Base-by-base conservation (phyloP, 768 basidiomycete genomes). In the Mycena indigotica region DNA sequence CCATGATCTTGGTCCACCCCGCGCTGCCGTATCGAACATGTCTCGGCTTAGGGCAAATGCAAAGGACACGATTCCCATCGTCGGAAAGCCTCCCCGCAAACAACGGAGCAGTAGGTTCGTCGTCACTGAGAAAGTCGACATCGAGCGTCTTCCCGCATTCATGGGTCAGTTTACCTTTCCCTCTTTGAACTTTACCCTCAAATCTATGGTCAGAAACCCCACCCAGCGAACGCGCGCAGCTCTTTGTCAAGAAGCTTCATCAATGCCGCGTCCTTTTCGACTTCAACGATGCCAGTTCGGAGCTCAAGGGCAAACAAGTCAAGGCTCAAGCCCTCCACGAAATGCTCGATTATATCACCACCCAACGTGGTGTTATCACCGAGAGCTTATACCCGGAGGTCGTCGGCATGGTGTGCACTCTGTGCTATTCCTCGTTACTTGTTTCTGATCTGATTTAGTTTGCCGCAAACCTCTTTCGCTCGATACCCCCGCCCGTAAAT, bases 401-500 rank as follows among this genome's bases (percentile, higher is more conserved):
- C 60, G 91, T 98, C 62, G 88, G 87, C 74, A 99, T 98, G 97
- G 96, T 93, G 63, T 62, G 91, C 74, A 15, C 49, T 32, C 39
- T 61, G 13, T 28, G 46, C 50, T 38, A 50, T 61, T 53, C 16
- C 17, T 29, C 24, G 32, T 17, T 51, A 58, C 41, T 32, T 35
- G 3, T n/a, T 28, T 56, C 16, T 35, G 24, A 24, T 24, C 57
- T 55, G 66, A 59, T 49, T 62, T 71, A 98, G 96, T 99, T 98
- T 80, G 90, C 93, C 50, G 88, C 89, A 70, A 99, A 99, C 77
- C 89, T 99, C 65, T 99, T 99, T 82, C 92, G 97, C 62, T 95
- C 97, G 69, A 98, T 99, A 84, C 97, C 97, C 75, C 97, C 97
- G 67, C 97, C 95, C 41, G 96, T 98, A 57, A 99, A 99, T 69